Conservation (phyloP, 345 rosid genomes). For the Populus euphratica region DNA sequence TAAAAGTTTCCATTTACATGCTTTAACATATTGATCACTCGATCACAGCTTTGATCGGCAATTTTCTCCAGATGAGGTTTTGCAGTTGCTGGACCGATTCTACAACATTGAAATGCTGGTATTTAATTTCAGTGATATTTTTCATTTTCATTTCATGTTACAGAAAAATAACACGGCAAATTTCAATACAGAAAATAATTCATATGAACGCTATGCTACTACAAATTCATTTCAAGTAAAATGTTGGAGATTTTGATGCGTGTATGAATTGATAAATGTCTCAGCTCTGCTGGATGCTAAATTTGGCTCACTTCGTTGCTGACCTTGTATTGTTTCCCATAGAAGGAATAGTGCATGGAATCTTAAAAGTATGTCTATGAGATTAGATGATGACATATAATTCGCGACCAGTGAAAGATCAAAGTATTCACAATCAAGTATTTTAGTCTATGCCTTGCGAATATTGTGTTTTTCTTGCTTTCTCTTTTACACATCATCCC, state of each 20-base stretch:
- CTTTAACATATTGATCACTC: conserved; percentile 7
- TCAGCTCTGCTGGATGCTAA: not conserved
- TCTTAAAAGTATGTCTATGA: not conserved
- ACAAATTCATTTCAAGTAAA: not conserved
- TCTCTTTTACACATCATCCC: not conserved
- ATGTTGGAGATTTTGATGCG: not conserved
- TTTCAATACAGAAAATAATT: not conserved
- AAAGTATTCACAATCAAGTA: not conserved
- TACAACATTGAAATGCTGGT: conserved; percentile 97
- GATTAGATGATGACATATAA: not conserved
- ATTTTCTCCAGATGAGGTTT: conserved; percentile 88
- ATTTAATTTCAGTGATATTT: not conserved
- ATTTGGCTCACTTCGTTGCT: not conserved
- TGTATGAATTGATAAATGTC: too few relatives aligned
- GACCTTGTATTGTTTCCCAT: not conserved
- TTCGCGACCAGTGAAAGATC: not conserved
- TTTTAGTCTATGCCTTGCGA: not conserved
- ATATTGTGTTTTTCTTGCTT: not conserved
- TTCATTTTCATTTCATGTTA: not conserved
- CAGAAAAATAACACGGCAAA: not conserved
- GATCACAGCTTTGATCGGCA: conserved; percentile 68
- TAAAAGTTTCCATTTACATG: not conserved
- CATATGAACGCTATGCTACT: not conserved
- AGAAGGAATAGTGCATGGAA: not conserved
- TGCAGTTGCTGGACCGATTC: conserved; percentile 86